These are phyloP conservation scores for Colletotrichum cordylinicola DNA, from an alignment of 2,329 filamentous ascomycete species.

Conservation along the genomic window DNA sequence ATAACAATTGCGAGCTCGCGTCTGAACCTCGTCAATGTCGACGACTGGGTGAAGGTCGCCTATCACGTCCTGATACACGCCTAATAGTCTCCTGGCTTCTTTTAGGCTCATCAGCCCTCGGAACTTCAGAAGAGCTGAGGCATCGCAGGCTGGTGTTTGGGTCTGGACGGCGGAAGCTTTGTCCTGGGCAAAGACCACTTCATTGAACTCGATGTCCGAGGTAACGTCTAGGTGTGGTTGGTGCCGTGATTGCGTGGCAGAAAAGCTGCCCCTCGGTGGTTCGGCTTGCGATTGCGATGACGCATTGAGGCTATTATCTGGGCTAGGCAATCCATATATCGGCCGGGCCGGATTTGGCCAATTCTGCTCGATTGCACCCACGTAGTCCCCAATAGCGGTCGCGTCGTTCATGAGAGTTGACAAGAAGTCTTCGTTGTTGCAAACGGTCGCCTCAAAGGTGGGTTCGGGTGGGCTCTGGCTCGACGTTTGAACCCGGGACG, in stretches of 20 bases:
- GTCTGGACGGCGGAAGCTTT: background rate
- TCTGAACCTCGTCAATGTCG: background rate
- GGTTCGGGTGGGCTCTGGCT: background rate
- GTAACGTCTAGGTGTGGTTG: background rate
- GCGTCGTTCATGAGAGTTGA: background rate
- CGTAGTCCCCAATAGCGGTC: background rate
- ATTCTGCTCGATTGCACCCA: background rate
- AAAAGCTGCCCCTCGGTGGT: constrained; percentile 9
- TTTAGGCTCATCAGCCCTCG: background rate
- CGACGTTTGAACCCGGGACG: background rate
- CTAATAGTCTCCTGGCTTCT: background rate
- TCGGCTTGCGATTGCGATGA: constrained; percentile 24
- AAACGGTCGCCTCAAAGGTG: background rate
- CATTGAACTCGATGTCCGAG: background rate
- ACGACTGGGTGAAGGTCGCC: background rate
- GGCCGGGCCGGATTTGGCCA: background rate
- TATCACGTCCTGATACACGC: background rate
- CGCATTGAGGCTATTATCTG: constrained; percentile 30
- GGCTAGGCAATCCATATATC: constrained; percentile 31
- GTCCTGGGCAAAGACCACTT: background rate
- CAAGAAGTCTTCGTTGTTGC: background rate
- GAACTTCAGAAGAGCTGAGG: background rate
- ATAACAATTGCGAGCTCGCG: background rate
- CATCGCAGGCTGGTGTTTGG: background rate
- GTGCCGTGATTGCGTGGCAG: background rate